These are phyloP conservation scores for Quercus alba DNA, from an alignment of 306 rosid species.

Conservation along the genomic window DNA sequence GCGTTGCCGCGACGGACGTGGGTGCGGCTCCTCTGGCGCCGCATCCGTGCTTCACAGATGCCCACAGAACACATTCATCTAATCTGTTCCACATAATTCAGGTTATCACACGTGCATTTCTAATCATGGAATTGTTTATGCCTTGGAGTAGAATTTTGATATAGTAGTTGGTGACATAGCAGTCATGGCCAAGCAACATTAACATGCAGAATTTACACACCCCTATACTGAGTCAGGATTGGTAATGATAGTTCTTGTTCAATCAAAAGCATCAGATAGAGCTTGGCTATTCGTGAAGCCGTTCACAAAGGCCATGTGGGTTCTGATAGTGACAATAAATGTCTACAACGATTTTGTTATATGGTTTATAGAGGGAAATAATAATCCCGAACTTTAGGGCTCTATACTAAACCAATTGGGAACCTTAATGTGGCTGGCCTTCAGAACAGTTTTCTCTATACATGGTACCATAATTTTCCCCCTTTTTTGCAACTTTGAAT, in stretches of 20 bases:
- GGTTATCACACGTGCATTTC: background rate
- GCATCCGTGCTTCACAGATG: too few species aligned
- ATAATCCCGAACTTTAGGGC: slow-evolving; percentile 23
- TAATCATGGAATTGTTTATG: background rate
- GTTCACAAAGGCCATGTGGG: slow-evolving; percentile 44
- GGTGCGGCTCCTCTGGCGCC: too few species aligned
- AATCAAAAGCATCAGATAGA: slow-evolving; percentile 14
- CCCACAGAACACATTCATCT: too few species aligned
- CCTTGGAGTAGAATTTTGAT: slow-evolving; percentile 36
- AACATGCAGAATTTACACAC: slow-evolving; percentile 39
- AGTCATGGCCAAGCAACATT: slow-evolving; percentile 20
- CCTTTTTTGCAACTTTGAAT: background rate
- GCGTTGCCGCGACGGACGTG: too few species aligned
- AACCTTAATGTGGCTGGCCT: slow-evolving; percentile 38
- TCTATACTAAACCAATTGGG: slow-evolving; percentile 37
- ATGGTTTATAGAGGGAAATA: slow-evolving; percentile 43
- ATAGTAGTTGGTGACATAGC: slow-evolving; percentile 46
- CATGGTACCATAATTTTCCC: slow-evolving; percentile 25
- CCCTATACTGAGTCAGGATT: slow-evolving; percentile 46
- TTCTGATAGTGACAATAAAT: slow-evolving; percentile 18
- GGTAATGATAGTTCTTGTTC: slow-evolving; percentile 41
- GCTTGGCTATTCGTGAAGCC: slow-evolving; percentile 42
- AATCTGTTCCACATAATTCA: too few species aligned
- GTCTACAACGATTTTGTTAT: slow-evolving; percentile 45
- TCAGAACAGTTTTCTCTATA: slow-evolving; percentile 36